Percentiles rank a stretch among this genome's conserved stretches.
Conservation (phyloP, 1,139 yeast species). For the Maudiozyma humilis region DNA sequence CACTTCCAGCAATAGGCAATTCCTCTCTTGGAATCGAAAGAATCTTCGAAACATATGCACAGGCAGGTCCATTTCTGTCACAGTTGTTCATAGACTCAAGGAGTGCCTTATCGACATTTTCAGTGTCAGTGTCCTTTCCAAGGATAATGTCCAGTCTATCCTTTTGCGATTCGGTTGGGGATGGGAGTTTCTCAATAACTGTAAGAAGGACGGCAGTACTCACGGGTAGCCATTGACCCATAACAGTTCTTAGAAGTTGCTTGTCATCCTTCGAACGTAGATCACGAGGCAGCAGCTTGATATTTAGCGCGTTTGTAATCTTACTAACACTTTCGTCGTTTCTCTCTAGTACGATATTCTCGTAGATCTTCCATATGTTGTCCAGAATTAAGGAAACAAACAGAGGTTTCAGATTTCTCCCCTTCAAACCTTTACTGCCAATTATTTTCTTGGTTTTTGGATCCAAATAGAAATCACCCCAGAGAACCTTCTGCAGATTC, state of each 20-base stretch:
- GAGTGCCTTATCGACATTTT: slow-evolving; percentile 43
- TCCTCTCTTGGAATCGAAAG: slow-evolving; percentile 76
- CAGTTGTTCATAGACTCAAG: slow-evolving; percentile 56
- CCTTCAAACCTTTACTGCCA: slow-evolving; percentile 47
- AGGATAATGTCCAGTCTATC: slow-evolving; percentile 63
- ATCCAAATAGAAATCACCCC: slow-evolving; percentile 93
- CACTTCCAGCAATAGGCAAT: slow-evolving; percentile 42
- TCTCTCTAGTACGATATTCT: slow-evolving; percentile 55
- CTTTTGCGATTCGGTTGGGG: slow-evolving; percentile 69
- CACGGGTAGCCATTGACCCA: slow-evolving; percentile 93
- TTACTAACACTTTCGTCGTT: slow-evolving; percentile 67
- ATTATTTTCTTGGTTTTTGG: slow-evolving; percentile 80
- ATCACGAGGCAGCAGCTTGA: slow-evolving; percentile 68
- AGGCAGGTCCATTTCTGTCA: slow-evolving; percentile 51
- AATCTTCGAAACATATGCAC: slow-evolving; percentile 87
- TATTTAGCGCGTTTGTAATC: slow-evolving; percentile 60
- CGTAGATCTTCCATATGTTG: slow-evolving; percentile 87
- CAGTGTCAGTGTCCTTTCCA: slow-evolving; percentile 46
- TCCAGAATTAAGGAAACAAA: slow-evolving; percentile 85
- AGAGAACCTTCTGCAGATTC: slow-evolving; percentile 74
- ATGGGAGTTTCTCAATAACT: slow-evolving; percentile 78
- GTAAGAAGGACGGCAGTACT: slow-evolving; percentile 78
- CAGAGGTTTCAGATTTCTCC: slow-evolving; percentile 55
- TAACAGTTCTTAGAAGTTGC: slow-evolving; percentile 53
- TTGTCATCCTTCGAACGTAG: slow-evolving; percentile 71